A percentile compares a stretch with the other conserved stretches of the same genome.
Evolutionary conservation across 306 rosid genomes (phyloP).

Genomic region (Acacia acuminata): DNA sequence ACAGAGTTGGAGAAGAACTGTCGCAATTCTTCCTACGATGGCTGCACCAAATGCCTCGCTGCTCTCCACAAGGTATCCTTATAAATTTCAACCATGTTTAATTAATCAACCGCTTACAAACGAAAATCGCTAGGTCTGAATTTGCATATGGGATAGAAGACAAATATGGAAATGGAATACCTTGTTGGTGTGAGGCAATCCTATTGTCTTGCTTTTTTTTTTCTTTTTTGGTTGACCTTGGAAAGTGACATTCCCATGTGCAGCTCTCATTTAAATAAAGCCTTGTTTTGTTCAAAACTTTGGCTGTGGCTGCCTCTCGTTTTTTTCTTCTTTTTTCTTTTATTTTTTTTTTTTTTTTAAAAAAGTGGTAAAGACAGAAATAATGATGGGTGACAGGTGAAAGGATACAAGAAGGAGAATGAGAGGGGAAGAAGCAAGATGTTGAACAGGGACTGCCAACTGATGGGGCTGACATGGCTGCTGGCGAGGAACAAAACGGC

Average conservation of each 20-base stretch:
- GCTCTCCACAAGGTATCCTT: conserved; percentile 64
- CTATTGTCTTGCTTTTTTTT: not conserved
- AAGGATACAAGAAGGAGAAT: conserved; percentile 45
- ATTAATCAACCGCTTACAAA: too few relatives aligned
- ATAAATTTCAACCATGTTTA: not conserved
- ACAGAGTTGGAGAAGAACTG: conserved; percentile 69
- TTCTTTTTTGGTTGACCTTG: not conserved
- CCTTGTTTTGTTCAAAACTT: too few relatives aligned
- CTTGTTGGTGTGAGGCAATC: not conserved
- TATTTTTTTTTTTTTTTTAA: not conserved
- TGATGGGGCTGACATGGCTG: conserved; percentile 91
- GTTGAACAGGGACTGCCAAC: conserved; percentile 76
- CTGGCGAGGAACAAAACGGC: conserved; percentile 73
- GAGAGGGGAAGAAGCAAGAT: conserved; percentile 44
- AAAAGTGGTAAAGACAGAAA: not conserved
- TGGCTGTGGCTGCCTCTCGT: too few relatives aligned
- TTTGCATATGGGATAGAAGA: not conserved
- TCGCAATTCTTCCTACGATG: conserved; percentile 73
- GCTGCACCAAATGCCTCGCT: conserved; percentile 69
- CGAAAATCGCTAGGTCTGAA: not conserved
- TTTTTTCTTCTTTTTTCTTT: not conserved
- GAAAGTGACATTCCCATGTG: not conserved
- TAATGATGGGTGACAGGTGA: conserved; percentile 14
- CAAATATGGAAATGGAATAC: not conserved
- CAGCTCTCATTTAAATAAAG: not conserved